A percentile compares a stretch with the other conserved stretches of the same genome.
Conservation (phyloP, 2,329 filamentous ascomycete species). For the Fusarium graminum region DNA sequence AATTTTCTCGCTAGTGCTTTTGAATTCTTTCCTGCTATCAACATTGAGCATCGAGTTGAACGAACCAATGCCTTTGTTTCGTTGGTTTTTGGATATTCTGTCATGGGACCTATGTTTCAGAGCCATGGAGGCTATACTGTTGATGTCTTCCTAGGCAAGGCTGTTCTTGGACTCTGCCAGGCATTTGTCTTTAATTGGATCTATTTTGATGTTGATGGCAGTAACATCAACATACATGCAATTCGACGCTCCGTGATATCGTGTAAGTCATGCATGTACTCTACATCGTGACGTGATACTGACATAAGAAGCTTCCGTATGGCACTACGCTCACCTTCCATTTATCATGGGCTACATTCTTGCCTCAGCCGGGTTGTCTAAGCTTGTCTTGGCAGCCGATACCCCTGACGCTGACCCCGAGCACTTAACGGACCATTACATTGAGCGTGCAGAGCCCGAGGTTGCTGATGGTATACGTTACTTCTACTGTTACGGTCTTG, state of each 20-base stretch:
- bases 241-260: conserved; percentile 65
- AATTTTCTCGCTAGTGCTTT: conserved; percentile 57
- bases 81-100: conserved; percentile 73
- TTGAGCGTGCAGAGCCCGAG: conserved; percentile 62
- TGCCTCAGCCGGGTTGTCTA: conserved; percentile 68
- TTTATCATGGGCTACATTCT: conserved; percentile 75
- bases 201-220: conserved; percentile 72
- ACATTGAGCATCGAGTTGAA: conserved; percentile 76
- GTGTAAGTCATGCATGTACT: conserved; percentile 49
- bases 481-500: conserved; percentile 74
- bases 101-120: conserved; percentile 72
- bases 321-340: conserved; percentile 69
- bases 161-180: conserved; percentile 68
- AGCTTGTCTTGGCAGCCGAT: conserved; percentile 71
- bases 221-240: conserved; percentile 69
- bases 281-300: neutral
- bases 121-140: conserved; percentile 59
- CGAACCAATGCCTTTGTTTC: conserved; percentile 74
- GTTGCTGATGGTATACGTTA: conserved; percentile 68
- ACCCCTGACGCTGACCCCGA: conserved; percentile 61
- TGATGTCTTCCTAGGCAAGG: conserved; percentile 73
- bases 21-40: conserved; percentile 72
- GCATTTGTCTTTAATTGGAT: conserved; percentile 73
- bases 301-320: conserved; percentile 59
- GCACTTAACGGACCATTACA: conserved; percentile 65